Percentiles rank a stretch among this genome's conserved stretches.
Evolutionary conservation across 306 rosid species (phyloP).

Genomic region (Sechiopsis laciniata): DNA sequence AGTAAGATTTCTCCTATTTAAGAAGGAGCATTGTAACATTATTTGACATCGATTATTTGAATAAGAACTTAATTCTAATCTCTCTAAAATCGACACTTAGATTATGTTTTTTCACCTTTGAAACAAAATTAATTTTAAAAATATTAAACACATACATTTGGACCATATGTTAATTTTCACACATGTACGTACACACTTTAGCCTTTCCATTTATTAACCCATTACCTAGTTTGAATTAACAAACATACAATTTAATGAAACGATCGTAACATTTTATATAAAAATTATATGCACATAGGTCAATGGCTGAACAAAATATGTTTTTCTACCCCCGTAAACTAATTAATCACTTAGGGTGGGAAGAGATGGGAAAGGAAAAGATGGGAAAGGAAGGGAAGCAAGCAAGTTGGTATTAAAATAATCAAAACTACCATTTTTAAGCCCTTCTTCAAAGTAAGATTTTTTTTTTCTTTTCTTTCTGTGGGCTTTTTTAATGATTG

Average conservation of each 20-base stretch:
- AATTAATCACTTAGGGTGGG: not conserved
- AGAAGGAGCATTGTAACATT: no score
- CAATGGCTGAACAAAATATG: not conserved
- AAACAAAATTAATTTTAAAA: not conserved
- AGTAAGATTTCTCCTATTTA: no score
- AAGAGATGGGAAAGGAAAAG: no score
- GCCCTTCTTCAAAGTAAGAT: no score
- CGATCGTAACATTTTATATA: no score
- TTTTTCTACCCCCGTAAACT: not conserved
- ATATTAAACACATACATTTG: not conserved
- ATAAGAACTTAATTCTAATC: no score
- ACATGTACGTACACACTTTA: not conserved
- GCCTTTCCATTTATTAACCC: not conserved
- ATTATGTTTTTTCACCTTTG: not conserved
- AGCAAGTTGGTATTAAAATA: not conserved
- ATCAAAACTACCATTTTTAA: not conserved
- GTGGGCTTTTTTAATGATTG: no score
- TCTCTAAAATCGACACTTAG: not conserved
- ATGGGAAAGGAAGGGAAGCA: not conserved
- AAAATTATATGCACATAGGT: not conserved
- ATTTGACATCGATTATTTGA: no score
- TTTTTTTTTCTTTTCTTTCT: no score
- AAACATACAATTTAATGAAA: not conserved
- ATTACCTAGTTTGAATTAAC: not conserved
- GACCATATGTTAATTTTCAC: not conserved